phyloP scores from a whole-genome alignment of 441 rosid genomes.

The Populus tomentosa region DNA sequence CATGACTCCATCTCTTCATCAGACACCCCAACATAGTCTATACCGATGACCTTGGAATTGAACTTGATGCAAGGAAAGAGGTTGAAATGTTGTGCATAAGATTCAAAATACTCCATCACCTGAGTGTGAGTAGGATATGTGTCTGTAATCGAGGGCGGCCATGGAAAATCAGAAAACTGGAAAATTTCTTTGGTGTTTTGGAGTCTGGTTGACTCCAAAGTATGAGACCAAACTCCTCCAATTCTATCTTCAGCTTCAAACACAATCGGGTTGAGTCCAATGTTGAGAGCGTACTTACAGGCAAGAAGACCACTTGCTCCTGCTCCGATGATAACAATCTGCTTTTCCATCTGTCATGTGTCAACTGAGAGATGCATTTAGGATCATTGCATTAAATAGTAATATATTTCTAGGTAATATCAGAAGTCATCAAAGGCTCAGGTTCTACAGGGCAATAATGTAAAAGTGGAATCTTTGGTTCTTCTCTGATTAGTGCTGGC shows the following conservation, averaged over 20 bases:
- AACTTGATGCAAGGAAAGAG: conserved; percentile 25
- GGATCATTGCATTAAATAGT: too few species aligned
- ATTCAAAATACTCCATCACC: conserved; percentile 22
- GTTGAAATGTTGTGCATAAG: conserved; percentile 31
- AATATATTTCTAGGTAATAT: too few species aligned
- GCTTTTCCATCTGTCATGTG: conserved; percentile 18
- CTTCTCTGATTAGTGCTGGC: too few species aligned
- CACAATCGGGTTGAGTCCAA: conserved; percentile 32
- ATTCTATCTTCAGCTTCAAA: conserved; percentile 29
- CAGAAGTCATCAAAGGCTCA: too few species aligned
- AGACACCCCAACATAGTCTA: conserved; percentile 19
- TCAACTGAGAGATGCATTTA: too few species aligned
- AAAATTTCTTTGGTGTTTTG: conserved; percentile 21
- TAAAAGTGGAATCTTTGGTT: too few species aligned
- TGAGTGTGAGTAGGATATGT: conserved; percentile 20
- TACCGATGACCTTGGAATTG: conserved; percentile 23
- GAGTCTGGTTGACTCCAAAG: conserved; percentile 31
- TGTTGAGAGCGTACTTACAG: conserved; percentile 31
- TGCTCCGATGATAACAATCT: conserved; percentile 36
- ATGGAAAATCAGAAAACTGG: conserved; percentile 44
- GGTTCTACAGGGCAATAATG: too few species aligned
- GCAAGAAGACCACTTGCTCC: conserved; percentile 45
- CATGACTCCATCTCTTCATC: conserved; percentile 26
- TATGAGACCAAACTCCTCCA: conserved; percentile 40
- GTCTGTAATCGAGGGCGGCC: conserved; percentile 28